Conservation (phyloP, 352 stramenopile species). For the Lagenidium giganteum region DNA sequence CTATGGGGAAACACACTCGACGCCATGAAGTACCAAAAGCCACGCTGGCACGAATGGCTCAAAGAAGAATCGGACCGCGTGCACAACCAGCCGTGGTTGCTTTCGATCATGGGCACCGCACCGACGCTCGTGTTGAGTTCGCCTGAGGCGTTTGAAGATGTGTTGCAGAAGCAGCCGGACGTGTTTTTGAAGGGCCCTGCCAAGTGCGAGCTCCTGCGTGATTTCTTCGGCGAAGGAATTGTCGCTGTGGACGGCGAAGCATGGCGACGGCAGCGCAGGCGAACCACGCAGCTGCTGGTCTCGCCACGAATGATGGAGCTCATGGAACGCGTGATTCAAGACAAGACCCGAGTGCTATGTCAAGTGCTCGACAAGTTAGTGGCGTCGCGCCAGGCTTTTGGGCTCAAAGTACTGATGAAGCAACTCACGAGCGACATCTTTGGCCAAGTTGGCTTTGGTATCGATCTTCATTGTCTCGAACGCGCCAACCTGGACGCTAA, state of each 20-base stretch:
- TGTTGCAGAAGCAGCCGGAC: conserved; percentile 66
- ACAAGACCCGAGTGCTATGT: conserved; percentile 31
- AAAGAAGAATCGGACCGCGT: conserved; percentile 39
- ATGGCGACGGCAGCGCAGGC: conserved; percentile 77
- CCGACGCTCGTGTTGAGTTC: conserved; percentile 39
- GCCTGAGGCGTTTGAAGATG: conserved; percentile 43
- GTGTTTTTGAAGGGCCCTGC: conserved; percentile 63
- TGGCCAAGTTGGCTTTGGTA: conserved; percentile 63
- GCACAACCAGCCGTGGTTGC: conserved; percentile 35
- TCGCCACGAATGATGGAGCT: conserved; percentile 50
- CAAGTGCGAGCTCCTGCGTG: conserved; percentile 24
- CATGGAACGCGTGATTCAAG: conserved; percentile 44
- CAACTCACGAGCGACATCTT: conserved; percentile 70
- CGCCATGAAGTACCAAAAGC: conserved; percentile 31
- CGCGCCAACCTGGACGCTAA: conserved; percentile 17
- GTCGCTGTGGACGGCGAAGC: conserved; percentile 55
- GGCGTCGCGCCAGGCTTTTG: conserved; percentile 14
- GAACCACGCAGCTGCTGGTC: conserved; percentile 83
- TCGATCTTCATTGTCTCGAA: conserved; percentile 44
- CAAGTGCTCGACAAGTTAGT: conserved; percentile 19
- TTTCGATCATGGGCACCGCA: conserved; percentile 26
- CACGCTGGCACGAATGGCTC: conserved; percentile 60
- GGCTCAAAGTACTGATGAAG: conserved; percentile 50
- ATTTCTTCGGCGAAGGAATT: conserved; percentile 80
- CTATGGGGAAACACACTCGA: conserved; percentile 55